These are phyloP conservation scores for Alternaria sp. DNA, from an alignment of 2,329 filamentous ascomycete genomes.

Conservation along the genomic window DNA sequence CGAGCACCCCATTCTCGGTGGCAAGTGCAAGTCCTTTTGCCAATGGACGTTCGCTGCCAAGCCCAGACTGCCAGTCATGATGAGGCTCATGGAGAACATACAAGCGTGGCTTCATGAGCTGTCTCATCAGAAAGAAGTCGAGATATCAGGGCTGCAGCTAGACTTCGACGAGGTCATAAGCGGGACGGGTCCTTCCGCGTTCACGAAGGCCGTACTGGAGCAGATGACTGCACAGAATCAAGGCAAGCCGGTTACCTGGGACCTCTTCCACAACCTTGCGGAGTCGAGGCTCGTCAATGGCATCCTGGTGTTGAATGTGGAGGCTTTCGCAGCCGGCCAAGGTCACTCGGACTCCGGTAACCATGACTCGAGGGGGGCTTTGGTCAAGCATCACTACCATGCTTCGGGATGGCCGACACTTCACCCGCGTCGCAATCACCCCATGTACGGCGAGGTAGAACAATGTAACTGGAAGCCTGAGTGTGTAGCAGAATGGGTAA, in stretches of 20 bases:
- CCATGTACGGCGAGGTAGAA: slow-evolving; percentile 73
- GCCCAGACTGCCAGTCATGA: slow-evolving; percentile 71
- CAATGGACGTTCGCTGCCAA: slow-evolving; percentile 79
- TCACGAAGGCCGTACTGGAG: slow-evolving; percentile 68
- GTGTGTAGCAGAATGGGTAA: slow-evolving; percentile 67
- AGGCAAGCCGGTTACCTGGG: slow-evolving; percentile 63
- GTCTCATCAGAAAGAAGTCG: slow-evolving; percentile 63
- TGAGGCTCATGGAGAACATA: slow-evolving; percentile 71
- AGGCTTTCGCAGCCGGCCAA: slow-evolving; percentile 75
- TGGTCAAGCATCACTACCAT: slow-evolving; percentile 78
- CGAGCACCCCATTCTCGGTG: slow-evolving; percentile 69
- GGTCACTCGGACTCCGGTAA: slow-evolving; percentile 76
- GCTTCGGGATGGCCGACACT: slow-evolving; percentile 73
- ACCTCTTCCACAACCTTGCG: slow-evolving; percentile 68
- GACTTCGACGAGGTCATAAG: slow-evolving; percentile 76
- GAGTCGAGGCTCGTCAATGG: slow-evolving; percentile 71
- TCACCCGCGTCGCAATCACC: slow-evolving; percentile 71
- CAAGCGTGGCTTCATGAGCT: slow-evolving; percentile 69
- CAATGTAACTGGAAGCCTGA: slow-evolving; percentile 72
- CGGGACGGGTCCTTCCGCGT: slow-evolving; percentile 75
- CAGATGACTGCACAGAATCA: slow-evolving; percentile 64
- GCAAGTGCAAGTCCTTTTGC: slow-evolving; percentile 73
- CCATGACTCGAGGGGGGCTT: slow-evolving; percentile 68
- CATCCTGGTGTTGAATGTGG: slow-evolving; percentile 71
- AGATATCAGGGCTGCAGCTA: slow-evolving; percentile 67